Percentiles rank a stretch among this genome's conserved stretches.
Evolutionary conservation across 2,329 filamentous ascomycete genomes (phyloP).

Genomic region (Hirsutella rhossiliensis): DNA sequence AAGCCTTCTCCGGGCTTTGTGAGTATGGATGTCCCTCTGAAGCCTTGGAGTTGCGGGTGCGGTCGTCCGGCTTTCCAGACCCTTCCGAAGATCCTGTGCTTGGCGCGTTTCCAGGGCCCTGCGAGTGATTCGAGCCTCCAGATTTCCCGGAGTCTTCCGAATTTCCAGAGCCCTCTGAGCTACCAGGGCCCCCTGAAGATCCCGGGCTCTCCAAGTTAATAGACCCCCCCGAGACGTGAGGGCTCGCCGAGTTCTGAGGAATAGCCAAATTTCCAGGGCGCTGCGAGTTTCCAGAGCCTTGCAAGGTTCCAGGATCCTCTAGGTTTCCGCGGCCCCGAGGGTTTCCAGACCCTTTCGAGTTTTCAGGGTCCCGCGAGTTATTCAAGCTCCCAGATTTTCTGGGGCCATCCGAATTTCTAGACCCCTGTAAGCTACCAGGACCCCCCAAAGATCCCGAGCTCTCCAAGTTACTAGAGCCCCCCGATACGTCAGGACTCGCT

Average conservation of each 20-base stretch:
- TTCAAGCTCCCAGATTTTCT: neutral
- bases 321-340: no score
- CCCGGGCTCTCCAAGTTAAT: neutral
- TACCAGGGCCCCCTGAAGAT: neutral
- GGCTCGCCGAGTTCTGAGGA: neutral
- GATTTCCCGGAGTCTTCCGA: neutral
- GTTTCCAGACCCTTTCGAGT: neutral
- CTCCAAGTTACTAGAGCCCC: neutral
- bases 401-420: neutral
- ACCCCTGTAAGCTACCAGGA: neutral
- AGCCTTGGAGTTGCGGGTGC: no score
- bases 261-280: no score
- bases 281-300: no score
- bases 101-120: neutral
- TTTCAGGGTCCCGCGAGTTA: neutral
- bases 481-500: neutral
- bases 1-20: no score
- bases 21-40: no score
- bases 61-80: no score
- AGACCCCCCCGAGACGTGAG: neutral
- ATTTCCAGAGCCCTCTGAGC: neutral
- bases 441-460: neutral
- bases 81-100: no score
- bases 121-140: neutral
- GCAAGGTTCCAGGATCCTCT: no score